A percentile compares a stretch with the other conserved stretches of the same genome.
Evolutionary conservation across 257 asterid species (phyloP).

Genomic region (Catharanthus roseus): DNA sequence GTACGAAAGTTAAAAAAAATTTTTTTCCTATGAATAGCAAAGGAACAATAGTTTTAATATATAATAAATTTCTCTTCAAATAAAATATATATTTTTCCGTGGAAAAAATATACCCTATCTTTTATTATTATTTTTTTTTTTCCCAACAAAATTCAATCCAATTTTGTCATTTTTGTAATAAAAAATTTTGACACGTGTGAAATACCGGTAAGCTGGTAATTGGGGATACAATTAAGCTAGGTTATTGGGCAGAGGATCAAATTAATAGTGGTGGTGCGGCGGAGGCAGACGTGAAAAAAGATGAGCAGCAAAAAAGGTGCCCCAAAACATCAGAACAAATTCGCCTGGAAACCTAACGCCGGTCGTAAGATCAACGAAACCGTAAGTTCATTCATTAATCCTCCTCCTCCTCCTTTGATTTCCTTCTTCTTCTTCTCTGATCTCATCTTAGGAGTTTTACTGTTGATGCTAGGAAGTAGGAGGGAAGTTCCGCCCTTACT

Average conservation of each 20-base stretch:
- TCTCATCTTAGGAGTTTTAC: neutral
- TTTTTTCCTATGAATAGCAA: too few species aligned
- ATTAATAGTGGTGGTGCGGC: neutral
- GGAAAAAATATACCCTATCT: too few species aligned
- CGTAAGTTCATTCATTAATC: slow-evolving; percentile 23
- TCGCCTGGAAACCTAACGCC: slow-evolving; percentile 77
- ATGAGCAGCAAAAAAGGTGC: slow-evolving; percentile 69
- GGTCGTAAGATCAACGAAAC: slow-evolving; percentile 74
- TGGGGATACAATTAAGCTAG: neutral
- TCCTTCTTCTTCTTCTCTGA: neutral
- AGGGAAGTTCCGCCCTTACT: slow-evolving; percentile 62
- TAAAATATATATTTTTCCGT: too few species aligned
- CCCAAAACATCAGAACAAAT: slow-evolving; percentile 77
- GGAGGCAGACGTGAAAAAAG: slow-evolving; percentile 9
- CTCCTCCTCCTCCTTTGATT: neutral
- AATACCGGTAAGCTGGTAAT: too few species aligned
- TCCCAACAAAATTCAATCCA: too few species aligned
- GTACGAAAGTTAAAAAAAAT: too few species aligned
- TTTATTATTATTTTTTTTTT: too few species aligned
- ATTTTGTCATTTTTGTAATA: too few species aligned
- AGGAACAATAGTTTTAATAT: too few species aligned
- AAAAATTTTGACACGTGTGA: too few species aligned
- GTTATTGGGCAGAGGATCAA: neutral
- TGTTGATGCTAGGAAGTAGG: slow-evolving; percentile 63
- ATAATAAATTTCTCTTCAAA: too few species aligned